These are phyloP conservation scores for Neoscytalidium dimidiatum DNA, from an alignment of 2,329 filamentous ascomycete species.

Conservation along the genomic window DNA sequence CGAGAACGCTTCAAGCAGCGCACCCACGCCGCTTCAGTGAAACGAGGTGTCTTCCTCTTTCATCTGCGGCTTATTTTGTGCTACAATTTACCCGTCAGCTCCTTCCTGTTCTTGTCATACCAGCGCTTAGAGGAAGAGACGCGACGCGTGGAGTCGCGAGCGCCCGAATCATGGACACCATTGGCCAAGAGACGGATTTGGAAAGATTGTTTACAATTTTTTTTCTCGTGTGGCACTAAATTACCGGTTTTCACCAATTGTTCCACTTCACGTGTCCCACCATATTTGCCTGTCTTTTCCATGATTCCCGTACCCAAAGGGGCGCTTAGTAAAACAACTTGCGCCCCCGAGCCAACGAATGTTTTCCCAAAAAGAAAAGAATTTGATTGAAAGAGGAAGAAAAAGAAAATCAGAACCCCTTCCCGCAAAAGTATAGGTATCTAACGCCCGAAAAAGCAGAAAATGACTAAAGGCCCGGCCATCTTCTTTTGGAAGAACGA, in stretches of 20 bases:
- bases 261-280: neutral
- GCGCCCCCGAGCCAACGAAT: neutral
- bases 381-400: neutral
- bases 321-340: neutral
- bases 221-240: neutral
- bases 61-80: neutral
- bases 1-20: neutral
- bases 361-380: neutral
- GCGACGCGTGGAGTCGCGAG: neutral
- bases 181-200: neutral
- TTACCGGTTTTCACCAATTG: neutral
- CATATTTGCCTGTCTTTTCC: neutral
- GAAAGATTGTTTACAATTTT: slow-evolving; percentile 3
- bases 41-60: neutral
- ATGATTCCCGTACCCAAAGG: neutral
- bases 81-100: neutral
- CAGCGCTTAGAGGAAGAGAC: neutral
- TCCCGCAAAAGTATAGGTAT: slow-evolving; percentile 2
- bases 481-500: neutral
- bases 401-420: neutral
- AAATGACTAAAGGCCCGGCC: neutral
- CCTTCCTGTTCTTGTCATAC: neutral
- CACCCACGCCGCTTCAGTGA: neutral
- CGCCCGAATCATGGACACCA: neutral
- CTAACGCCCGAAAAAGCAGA: slow-evolving; percentile 8